These are phyloP conservation scores for Globisporangium camurandrum DNA, from an alignment of 352 stramenopile species.

Conservation along the genomic window DNA sequence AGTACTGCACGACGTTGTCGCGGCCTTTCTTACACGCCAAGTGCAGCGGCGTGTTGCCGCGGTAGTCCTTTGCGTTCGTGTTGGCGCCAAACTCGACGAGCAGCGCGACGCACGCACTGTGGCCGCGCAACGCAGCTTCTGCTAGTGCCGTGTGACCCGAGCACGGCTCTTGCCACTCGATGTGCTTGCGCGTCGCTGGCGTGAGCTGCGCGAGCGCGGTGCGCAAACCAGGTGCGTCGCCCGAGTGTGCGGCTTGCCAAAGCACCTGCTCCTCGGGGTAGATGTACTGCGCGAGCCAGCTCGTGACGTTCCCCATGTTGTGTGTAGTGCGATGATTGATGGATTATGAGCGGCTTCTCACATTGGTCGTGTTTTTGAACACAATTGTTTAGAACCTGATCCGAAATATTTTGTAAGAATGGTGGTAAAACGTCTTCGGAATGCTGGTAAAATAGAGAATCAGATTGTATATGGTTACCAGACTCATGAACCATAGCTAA, in stretches of 20 bases:
- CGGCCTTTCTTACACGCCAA: conserved; percentile 40
- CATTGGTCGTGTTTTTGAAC: too few species aligned
- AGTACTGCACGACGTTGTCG: conserved; percentile 29
- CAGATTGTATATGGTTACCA: too few species aligned
- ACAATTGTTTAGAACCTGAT: too few species aligned
- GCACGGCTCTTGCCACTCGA: conserved; percentile 55
- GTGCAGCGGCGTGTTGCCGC: conserved; percentile 47
- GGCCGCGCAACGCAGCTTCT: conserved; percentile 29
- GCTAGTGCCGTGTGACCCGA: conserved; percentile 35
- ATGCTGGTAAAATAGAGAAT: too few species aligned
- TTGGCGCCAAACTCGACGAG: conserved; percentile 39
- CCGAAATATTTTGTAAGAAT: too few species aligned
- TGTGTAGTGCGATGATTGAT: neutral
- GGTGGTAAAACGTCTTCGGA: too few species aligned
- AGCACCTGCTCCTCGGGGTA: conserved; percentile 49
- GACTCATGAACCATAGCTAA: too few species aligned
- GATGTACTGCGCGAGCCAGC: conserved; percentile 45
- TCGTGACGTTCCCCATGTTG: conserved; percentile 35
- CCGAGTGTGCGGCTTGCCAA: conserved; percentile 37
- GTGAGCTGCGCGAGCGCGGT: conserved; percentile 27
- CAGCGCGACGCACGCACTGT: conserved; percentile 35
- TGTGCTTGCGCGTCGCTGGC: conserved; percentile 24
- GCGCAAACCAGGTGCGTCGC: conserved; percentile 29
- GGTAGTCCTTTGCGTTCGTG: conserved; percentile 38
- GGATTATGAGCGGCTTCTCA: too few species aligned